These are phyloP conservation scores for Botryotinia calthae DNA, from an alignment of 2,329 filamentous ascomycete genomes.

Conservation along the genomic window DNA sequence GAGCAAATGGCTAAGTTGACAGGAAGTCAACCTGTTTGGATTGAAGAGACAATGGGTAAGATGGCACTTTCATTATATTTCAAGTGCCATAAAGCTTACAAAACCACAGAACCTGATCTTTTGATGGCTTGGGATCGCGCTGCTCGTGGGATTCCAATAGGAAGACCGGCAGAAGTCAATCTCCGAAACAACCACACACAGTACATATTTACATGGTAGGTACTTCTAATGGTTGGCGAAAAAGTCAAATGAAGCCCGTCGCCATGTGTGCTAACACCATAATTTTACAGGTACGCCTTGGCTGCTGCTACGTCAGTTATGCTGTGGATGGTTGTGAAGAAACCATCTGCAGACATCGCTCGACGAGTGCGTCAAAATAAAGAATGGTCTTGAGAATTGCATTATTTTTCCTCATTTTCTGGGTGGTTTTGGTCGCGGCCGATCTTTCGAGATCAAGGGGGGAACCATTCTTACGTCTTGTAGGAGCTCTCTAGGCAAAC, in stretches of 20 bases:
- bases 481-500: conserved; percentile 77
- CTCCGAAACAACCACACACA: conserved; percentile 95
- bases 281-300: conserved; percentile 70
- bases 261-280: not conserved
- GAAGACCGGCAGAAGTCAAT: conserved; percentile 83
- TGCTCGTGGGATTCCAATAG: conserved; percentile 82
- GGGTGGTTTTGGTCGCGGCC: not conserved
- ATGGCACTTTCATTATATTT: conserved; percentile 29
- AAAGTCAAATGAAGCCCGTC: not conserved
- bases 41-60: conserved; percentile 91
- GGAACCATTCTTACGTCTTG: conserved; percentile 76
- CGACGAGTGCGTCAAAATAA: conserved; percentile 74
- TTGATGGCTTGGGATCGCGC: conserved; percentile 73
- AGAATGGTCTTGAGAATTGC: conserved; percentile 59
- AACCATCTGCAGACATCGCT: conserved; percentile 70
- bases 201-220: conserved; percentile 98
- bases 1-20: conserved; percentile 81
- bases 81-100: not conserved
- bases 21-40: conserved; percentile 85
- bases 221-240: conserved; percentile 23
- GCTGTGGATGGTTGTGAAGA: conserved; percentile 93
- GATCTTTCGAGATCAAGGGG: conserved; percentile 48
- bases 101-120: conserved; percentile 67
- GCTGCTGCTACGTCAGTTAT: conserved; percentile 85
- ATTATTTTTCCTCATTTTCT: conserved; percentile 43